phyloP scores from a whole-genome alignment of 1,284 basidiomycete genomes.

The Papiliotrema nemorosa region DNA sequence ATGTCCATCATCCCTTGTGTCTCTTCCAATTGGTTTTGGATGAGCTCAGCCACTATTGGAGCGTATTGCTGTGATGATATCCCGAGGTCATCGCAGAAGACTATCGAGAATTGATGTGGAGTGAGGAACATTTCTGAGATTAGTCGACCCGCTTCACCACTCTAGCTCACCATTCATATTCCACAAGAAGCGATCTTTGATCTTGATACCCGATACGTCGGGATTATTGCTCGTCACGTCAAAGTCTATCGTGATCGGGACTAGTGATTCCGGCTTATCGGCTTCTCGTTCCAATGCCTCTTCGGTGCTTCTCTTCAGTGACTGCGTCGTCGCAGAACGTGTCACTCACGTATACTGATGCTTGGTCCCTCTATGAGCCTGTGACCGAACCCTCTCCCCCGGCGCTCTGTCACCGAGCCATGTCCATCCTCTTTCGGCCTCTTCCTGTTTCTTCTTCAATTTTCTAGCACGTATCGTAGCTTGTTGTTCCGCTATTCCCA shows the following conservation, averaged over 20 bases:
- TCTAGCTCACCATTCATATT: slow-evolving; percentile 66
- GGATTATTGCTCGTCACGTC: slow-evolving; percentile 63
- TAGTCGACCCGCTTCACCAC: background rate
- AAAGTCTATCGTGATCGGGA: slow-evolving; percentile 91
- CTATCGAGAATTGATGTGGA: slow-evolving; percentile 76
- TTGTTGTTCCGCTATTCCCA: slow-evolving; percentile 16
- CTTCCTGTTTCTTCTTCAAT: slow-evolving; percentile 51
- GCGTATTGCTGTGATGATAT: slow-evolving; percentile 66
- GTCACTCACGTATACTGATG: slow-evolving; percentile 64
- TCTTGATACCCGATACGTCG: slow-evolving; percentile 57
- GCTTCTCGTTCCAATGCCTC: slow-evolving; percentile 67
- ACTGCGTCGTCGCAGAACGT: background rate
- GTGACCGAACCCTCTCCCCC: slow-evolving; percentile 66
- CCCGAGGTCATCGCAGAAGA: slow-evolving; percentile 84
- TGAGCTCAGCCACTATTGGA: slow-evolving; percentile 76
- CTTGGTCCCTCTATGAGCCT: slow-evolving; percentile 58
- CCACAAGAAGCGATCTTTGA: slow-evolving; percentile 97
- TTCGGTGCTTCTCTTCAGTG: slow-evolving; percentile 54
- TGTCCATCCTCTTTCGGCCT: slow-evolving; percentile 64
- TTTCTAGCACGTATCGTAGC: slow-evolving; percentile 20
- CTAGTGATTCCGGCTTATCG: slow-evolving; percentile 62
- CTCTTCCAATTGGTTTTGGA: slow-evolving; percentile 85
- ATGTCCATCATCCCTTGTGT: slow-evolving; percentile 74
- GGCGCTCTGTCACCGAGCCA: slow-evolving; percentile 86
- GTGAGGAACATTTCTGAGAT: slow-evolving; percentile 60